Conservation (phyloP, 2,329 filamentous ascomycete species). For the Cylindrodendrum hubeiense region DNA sequence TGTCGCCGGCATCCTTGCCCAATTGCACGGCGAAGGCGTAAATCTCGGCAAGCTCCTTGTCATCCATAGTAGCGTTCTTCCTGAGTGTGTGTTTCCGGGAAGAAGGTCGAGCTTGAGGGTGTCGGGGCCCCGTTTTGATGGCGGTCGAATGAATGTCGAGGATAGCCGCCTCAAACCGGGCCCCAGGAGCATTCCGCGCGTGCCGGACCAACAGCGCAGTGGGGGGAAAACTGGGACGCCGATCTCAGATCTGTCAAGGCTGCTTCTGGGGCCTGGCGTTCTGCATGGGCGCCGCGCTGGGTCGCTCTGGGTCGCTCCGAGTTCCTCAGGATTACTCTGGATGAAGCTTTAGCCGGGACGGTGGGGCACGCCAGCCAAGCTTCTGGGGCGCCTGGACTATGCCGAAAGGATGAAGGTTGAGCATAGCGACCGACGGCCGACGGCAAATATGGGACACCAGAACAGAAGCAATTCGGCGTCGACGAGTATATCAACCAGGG, state of each 20-base stretch:
- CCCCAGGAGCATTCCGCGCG: slow-evolving; percentile 24
- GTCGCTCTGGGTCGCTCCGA: neutral
- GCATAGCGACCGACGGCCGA: neutral
- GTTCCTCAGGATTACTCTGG: slow-evolving; percentile 9
- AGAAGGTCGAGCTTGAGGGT: neutral
- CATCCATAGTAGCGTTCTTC: slow-evolving; percentile 44
- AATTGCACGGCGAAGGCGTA: slow-evolving; percentile 79
- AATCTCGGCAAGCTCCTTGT: slow-evolving; percentile 70
- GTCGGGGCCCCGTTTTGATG: slow-evolving; percentile 25
- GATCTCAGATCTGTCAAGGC: slow-evolving; percentile 19
- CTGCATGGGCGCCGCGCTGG: neutral
- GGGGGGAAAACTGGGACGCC: slow-evolving; percentile 28
- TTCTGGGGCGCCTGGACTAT: neutral
- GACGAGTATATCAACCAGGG: slow-evolving; percentile 11
- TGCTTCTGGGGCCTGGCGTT: neutral
- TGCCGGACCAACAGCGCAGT: slow-evolving; percentile 33
- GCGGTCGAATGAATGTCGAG: slow-evolving; percentile 17
- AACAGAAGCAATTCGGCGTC: slow-evolving; percentile 4
- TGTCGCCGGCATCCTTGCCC: slow-evolving; percentile 75
- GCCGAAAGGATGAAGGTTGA: slow-evolving; percentile 18
- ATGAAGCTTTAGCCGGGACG: slow-evolving; percentile 44
- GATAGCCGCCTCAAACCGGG: slow-evolving; percentile 36
- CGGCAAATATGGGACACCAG: neutral
- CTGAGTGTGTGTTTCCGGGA: slow-evolving; percentile 11
- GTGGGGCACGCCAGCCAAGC: neutral